These are phyloP conservation scores for Lodderomyces beijingensis DNA, from an alignment of 1,139 yeast species.

Conservation along the genomic window DNA sequence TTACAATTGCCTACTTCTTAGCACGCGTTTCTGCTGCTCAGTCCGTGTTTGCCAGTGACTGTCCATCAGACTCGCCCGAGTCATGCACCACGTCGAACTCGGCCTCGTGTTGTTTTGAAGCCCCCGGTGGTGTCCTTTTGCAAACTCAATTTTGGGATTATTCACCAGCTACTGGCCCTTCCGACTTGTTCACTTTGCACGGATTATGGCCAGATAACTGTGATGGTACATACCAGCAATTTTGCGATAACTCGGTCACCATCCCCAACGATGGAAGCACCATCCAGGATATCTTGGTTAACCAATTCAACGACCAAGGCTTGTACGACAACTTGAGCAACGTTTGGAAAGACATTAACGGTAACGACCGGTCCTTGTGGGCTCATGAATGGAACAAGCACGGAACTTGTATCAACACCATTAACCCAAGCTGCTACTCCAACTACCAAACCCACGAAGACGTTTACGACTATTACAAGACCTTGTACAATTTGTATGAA, in stretches of 20 bases:
- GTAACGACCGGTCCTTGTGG: constrained; percentile 76
- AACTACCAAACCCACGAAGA: constrained; percentile 38
- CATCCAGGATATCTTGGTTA: constrained; percentile 49
- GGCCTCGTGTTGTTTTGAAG: constrained; percentile 72
- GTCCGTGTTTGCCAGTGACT: constrained; percentile 18
- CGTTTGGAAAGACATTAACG: constrained; percentile 77
- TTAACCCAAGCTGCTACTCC: constrained; percentile 65
- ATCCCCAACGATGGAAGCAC: constrained; percentile 27
- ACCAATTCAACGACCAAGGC: constrained; percentile 43
- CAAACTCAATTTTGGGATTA: constrained; percentile 96
- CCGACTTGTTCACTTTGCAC: constrained; percentile 71
- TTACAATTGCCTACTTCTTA: constrained; percentile 3
- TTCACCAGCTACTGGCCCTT: constrained; percentile 76
- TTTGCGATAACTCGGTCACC: constrained; percentile 64
- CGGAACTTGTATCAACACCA: constrained; percentile 85
- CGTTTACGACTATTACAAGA: constrained; percentile 73
- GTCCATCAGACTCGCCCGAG: constrained; percentile 65
- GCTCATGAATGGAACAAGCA: constrained; percentile 93
- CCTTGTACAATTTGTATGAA: constrained; percentile 60
- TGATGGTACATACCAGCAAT: constrained; percentile 45
- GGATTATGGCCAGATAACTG: constrained; percentile 49
- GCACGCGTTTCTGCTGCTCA: constrained; percentile 5
- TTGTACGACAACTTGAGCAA: constrained; percentile 55
- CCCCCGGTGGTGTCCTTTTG: constrained; percentile 71
- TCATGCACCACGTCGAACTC: constrained; percentile 46